These are phyloP conservation scores for Dalbergia cochinchinensis DNA, from an alignment of 306 rosid species.

Conservation along the genomic window DNA sequence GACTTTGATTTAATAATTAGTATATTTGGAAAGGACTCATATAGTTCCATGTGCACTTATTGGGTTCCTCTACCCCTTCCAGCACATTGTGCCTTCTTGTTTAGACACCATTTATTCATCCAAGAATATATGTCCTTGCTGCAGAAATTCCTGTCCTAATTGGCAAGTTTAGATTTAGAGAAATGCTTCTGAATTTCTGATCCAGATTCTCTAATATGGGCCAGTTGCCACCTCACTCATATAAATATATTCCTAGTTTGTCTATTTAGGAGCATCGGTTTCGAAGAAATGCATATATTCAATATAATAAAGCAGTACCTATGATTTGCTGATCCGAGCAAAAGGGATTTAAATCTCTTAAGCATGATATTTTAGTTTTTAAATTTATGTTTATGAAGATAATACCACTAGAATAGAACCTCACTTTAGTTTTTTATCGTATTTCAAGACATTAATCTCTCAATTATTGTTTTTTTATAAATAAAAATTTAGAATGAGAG, in stretches of 20 bases:
- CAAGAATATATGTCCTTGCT: slow-evolving; percentile 7
- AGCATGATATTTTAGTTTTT: too few relatives aligned
- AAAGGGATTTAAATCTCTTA: too few relatives aligned
- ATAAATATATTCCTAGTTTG: background rate
- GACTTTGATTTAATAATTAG: background rate
- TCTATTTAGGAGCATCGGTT: background rate
- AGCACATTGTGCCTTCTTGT: background rate
- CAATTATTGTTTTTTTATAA: too few relatives aligned
- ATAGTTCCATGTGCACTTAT: slow-evolving; percentile 9
- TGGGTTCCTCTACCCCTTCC: background rate
- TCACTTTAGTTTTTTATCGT: too few relatives aligned
- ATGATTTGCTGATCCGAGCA: too few relatives aligned
- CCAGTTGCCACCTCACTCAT: slow-evolving; percentile 10
- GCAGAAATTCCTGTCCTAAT: too few relatives aligned
- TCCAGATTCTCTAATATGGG: background rate
- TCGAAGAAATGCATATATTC: background rate
- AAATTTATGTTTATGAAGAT: too few relatives aligned
- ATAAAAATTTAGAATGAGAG: too few relatives aligned
- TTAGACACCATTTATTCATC: background rate
- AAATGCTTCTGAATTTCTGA: background rate
- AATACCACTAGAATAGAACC: too few relatives aligned
- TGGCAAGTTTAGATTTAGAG: background rate
- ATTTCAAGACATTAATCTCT: too few relatives aligned
- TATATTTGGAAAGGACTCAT: background rate
- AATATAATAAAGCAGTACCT: background rate